phyloP scores from a whole-genome alignment of 306 rosid species.

The Alnus rubra region DNA sequence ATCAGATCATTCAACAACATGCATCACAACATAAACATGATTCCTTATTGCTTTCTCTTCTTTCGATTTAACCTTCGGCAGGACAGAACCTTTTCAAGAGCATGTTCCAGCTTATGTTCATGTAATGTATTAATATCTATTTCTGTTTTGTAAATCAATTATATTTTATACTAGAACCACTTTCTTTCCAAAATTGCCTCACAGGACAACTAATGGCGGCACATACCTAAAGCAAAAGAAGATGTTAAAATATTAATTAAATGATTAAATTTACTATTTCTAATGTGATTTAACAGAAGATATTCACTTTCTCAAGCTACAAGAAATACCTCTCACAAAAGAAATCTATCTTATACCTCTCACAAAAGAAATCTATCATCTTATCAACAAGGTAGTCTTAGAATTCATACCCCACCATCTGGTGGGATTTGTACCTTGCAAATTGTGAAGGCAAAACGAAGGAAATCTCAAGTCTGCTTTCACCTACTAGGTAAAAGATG shows the following conservation, averaged over 20 bases:
- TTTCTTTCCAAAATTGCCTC: not conserved
- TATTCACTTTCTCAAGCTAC: not conserved
- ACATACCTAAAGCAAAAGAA: not conserved
- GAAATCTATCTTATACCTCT: not conserved
- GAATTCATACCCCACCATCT: not conserved
- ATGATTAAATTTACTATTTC: too few relatives aligned
- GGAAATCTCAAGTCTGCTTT: not conserved
- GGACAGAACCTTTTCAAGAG: not conserved
- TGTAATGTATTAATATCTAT: too few relatives aligned
- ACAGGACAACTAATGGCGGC: not conserved
- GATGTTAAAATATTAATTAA: too few relatives aligned
- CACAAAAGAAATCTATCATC: not conserved
- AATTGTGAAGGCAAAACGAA: not conserved
- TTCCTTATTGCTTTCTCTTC: not conserved
- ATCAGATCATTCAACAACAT: not conserved
- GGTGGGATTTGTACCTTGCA: not conserved
- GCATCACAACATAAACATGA: not conserved
- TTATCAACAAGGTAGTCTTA: not conserved
- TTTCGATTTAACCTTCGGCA: not conserved
- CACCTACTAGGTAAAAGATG: not conserved
- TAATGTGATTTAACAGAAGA: too few relatives aligned
- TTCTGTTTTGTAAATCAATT: not conserved
- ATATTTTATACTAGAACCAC: not conserved
- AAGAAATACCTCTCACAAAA: not conserved
- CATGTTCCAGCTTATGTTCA: not conserved